Conservation (phyloP, 495 filamentous ascomycete species). For the Hypoxylon fragiforme region DNA sequence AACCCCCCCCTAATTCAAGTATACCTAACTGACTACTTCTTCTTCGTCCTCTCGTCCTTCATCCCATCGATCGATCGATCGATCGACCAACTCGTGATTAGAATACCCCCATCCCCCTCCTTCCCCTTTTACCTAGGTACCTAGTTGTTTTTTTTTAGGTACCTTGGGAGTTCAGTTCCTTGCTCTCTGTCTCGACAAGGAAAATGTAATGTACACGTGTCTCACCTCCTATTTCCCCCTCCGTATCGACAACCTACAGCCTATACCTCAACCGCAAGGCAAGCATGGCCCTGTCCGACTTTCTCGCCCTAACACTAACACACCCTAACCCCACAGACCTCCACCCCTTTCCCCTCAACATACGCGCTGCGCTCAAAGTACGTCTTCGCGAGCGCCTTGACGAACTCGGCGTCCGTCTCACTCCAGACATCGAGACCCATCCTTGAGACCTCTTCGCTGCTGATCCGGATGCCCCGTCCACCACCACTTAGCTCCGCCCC, state of each 20-base stretch:
- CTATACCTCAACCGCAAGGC: background rate
- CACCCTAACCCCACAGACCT: slow-evolving; percentile 81
- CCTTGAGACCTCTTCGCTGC: slow-evolving; percentile 68
- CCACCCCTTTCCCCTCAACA: slow-evolving; percentile 71
- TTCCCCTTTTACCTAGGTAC: background rate
- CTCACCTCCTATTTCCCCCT: background rate
- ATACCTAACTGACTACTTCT: no score
- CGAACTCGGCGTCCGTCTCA: slow-evolving; percentile 71
- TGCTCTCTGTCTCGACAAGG: no score
- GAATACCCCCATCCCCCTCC: background rate
- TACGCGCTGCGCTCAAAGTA: slow-evolving; percentile 74
- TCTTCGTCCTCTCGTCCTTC: background rate
- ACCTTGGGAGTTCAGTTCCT: no score
- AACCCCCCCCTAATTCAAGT: no score
- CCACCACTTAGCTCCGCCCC: slow-evolving; percentile 41
- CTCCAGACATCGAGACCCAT: slow-evolving; percentile 93
- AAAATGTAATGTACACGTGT: background rate
- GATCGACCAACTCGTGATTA: background rate
- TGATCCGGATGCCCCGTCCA: slow-evolving; percentile 56
- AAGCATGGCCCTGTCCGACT: background rate
- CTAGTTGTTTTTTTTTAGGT: no score
- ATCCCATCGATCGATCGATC: background rate
- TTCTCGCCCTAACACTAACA: slow-evolving; percentile 48
- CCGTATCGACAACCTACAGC: background rate
- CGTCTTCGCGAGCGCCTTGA: slow-evolving; percentile 63